Evolutionary conservation across 495 filamentous ascomycete genomes (phyloP).

Genomic region (Polyplosphaeria fusca): DNA sequence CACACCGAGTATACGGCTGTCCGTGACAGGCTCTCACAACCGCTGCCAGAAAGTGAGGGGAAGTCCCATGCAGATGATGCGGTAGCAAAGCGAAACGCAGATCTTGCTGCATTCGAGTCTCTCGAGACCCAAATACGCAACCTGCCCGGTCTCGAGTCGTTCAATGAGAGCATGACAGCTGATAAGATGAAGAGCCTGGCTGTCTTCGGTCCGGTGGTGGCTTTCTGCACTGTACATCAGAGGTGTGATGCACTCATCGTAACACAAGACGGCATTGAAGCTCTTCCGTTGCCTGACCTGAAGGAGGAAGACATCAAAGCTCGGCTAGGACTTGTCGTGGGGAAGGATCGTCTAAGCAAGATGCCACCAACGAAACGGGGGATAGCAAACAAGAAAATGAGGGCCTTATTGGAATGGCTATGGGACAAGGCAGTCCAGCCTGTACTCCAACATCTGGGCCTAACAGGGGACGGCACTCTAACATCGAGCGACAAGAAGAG

Average conservation of each 20-base stretch:
- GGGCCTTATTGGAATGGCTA: background rate
- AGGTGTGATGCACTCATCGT: constrained; percentile 4
- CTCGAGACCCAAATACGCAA: background rate
- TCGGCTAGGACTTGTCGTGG: background rate
- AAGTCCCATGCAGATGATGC: background rate
- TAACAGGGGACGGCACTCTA: background rate
- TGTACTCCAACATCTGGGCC: background rate
- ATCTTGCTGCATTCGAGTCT: background rate
- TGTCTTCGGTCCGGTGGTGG: background rate
- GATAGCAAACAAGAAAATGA: constrained; percentile 1
- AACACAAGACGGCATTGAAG: background rate
- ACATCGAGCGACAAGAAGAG: background rate
- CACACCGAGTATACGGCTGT: background rate
- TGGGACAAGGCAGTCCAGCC: constrained; percentile 10
- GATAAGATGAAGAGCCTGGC: background rate
- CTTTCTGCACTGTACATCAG: constrained; percentile 4
- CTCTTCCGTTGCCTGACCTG: background rate
- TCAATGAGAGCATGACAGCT: background rate
- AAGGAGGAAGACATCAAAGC: background rate
- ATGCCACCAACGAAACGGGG: background rate
- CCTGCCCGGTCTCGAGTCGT: background rate
- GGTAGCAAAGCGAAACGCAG: background rate
- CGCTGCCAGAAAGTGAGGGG: background rate
- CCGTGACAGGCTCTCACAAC: background rate
- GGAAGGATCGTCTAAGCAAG: background rate